Conservation (phyloP, 495 filamentous ascomycete species). For the Aspergillus sclerotiicarbonarius region DNA sequence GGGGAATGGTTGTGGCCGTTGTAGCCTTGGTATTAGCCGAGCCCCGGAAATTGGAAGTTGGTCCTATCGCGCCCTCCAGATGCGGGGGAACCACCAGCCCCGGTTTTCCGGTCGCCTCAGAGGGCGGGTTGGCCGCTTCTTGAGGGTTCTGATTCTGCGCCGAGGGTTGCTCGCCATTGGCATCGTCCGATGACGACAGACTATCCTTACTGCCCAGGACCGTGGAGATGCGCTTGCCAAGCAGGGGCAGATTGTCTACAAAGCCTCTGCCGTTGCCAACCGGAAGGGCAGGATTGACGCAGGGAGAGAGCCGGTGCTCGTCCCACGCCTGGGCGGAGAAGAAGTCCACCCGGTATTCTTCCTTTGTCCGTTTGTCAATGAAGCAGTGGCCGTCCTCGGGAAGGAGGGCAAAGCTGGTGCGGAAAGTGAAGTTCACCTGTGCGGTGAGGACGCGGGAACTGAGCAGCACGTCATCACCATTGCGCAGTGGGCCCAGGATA, state of each 20-base stretch:
- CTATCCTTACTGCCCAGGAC: slow-evolving; percentile 23
- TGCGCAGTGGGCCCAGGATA: slow-evolving; percentile 84
- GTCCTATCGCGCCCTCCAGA: slow-evolving; percentile 39
- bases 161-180: slow-evolving; percentile 6
- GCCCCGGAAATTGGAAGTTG: slow-evolving; percentile 29
- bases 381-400: slow-evolving; percentile 90
- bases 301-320: slow-evolving; percentile 74
- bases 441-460: slow-evolving; percentile 90
- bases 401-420: slow-evolving; percentile 80
- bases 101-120: slow-evolving; percentile 28
- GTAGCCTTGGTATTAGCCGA: slow-evolving; percentile 33
- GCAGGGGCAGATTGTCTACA: slow-evolving; percentile 45
- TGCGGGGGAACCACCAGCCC: slow-evolving; percentile 8
- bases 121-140: slow-evolving; percentile 7
- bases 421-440: slow-evolving; percentile 90
- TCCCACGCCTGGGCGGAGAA: slow-evolving; percentile 79
- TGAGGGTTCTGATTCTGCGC: slow-evolving; percentile 11
- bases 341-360: slow-evolving; percentile 82
- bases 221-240: slow-evolving; percentile 41
- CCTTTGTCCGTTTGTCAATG: slow-evolving; percentile 75
- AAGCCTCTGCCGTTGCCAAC: slow-evolving; percentile 32
- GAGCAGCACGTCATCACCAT: slow-evolving; percentile 86
- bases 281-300: slow-evolving; percentile 62
- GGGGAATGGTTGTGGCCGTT: slow-evolving; percentile 49
- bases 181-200: slow-evolving; percentile 16